Evolutionary conservation across 495 filamentous ascomycete genomes (phyloP).

Genomic region (Astrocystis sublimbata): DNA sequence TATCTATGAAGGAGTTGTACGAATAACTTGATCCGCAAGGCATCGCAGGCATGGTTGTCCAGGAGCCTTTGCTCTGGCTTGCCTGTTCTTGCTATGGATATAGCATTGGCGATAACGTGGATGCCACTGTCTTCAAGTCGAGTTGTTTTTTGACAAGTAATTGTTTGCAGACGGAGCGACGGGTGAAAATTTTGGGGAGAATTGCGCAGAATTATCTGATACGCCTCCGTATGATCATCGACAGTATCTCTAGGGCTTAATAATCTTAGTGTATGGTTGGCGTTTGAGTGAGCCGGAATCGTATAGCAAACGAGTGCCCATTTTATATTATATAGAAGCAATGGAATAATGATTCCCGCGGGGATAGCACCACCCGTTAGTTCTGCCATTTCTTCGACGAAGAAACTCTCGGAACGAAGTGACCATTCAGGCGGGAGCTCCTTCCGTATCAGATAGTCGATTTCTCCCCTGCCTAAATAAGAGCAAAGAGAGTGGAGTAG

Average conservation of each 20-base stretch:
- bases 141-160: neutral
- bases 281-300: neutral
- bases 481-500: neutral
- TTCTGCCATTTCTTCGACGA: constrained; percentile 1
- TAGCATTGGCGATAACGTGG: constrained; percentile 16
- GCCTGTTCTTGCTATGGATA: constrained; percentile 11
- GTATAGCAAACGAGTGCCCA: neutral
- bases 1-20: constrained; percentile 14
- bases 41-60: constrained; percentile 8
- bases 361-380: neutral
- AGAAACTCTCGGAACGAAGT: neutral
- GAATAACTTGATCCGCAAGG: constrained; percentile 15
- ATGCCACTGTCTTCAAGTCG: constrained; percentile 10
- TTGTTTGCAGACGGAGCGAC: neutral
- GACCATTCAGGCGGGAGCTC: neutral
- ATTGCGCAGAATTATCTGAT: neutral
- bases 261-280: neutral
- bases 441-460: neutral
- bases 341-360: neutral
- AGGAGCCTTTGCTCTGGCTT: constrained; percentile 6
- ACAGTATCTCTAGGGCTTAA: neutral
- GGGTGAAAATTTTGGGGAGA: neutral
- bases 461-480: neutral
- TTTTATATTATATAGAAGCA: neutral
- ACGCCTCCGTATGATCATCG: neutral